Base-by-base conservation (phyloP, 2,329 filamentous ascomycete species). In the Alternaria metachromatica region DNA sequence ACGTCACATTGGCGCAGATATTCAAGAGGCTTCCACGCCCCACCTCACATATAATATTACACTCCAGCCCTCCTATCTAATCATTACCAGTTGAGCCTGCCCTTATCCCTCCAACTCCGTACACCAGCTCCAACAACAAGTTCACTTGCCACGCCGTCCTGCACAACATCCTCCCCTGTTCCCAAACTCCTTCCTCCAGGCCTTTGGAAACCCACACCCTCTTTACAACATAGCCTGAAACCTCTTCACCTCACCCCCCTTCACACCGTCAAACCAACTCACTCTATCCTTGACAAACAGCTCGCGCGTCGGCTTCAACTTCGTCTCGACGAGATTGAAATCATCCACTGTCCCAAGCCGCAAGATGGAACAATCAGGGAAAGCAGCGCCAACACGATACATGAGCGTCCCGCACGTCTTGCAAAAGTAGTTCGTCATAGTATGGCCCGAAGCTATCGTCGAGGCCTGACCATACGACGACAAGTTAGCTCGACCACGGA, bases 361-460 rank as follows among this genome's bases (percentile, higher is more conserved):
- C 62, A 87, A 56, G 50, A 90, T 84, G 41, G 76, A 84, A 46
- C 63, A 61, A 0, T 81, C 85, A 0, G 86, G 86, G 57, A 81
- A 85, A 0, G 71, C 78, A 1, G 76, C 70, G 5, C 84, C 78
- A 9, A 82, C 75, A 1, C 88, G 83, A 68, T 89, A 90, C 87
- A 90, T 86, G 5, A 90, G 81, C 0, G 84, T 85, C 0, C 89
- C 88, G 70, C 89, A 91, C 0, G 80, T 85, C 0, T 72, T 78
- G 67, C 89, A 91, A 76, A 90, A 91, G 71, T 83, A 80, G 70
- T 90, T 90, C 8, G 85, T 85, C 88, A 90, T 91, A 11, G 18
- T 28, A 2, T 63, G 49, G 0, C 62, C 55, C 2, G 46, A 55
- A 2, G 56, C 50, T 4, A 58, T 55, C 9, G 70, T 74, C 2